Evolutionary conservation across 208 protist species (phyloP).

Genomic region (Leishmania guyanensis): DNA sequence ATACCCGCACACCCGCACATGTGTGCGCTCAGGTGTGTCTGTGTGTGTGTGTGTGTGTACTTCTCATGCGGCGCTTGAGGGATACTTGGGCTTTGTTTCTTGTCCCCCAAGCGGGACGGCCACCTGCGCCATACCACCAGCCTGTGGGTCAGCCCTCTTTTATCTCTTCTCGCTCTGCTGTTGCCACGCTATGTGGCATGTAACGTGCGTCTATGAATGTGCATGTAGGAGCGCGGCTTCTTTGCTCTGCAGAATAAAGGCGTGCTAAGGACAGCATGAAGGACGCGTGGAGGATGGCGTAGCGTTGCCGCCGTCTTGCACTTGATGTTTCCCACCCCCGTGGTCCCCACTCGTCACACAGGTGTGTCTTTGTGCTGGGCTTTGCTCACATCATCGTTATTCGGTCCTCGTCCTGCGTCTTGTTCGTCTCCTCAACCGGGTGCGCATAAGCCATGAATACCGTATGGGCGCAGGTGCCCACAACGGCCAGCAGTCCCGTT

Average conservation of each 20-base stretch:
- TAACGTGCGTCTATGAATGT: background rate
- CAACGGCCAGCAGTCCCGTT: background rate
- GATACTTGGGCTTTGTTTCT: background rate
- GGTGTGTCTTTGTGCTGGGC: background rate
- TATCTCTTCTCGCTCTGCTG: background rate
- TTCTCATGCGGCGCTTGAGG: background rate
- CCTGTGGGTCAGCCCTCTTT: background rate
- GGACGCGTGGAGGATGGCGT: background rate
- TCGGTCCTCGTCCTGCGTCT: background rate
- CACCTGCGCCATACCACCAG: background rate
- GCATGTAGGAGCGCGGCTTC: background rate
- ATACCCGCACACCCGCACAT: background rate
- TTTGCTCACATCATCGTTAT: background rate
- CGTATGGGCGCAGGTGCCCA: background rate
- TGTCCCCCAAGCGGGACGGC: background rate
- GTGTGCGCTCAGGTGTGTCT: conserved; percentile 2
- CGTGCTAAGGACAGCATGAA: background rate
- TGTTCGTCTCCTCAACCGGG: background rate
- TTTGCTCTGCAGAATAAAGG: background rate
- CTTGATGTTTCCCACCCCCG: background rate
- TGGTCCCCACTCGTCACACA: background rate
- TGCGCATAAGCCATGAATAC: background rate
- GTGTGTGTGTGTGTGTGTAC: background rate
- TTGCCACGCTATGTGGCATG: background rate
- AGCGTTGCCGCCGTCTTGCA: background rate